Base-by-base conservation (phyloP, 495 filamentous ascomycete genomes). In the Aspergillus nanangensis region DNA sequence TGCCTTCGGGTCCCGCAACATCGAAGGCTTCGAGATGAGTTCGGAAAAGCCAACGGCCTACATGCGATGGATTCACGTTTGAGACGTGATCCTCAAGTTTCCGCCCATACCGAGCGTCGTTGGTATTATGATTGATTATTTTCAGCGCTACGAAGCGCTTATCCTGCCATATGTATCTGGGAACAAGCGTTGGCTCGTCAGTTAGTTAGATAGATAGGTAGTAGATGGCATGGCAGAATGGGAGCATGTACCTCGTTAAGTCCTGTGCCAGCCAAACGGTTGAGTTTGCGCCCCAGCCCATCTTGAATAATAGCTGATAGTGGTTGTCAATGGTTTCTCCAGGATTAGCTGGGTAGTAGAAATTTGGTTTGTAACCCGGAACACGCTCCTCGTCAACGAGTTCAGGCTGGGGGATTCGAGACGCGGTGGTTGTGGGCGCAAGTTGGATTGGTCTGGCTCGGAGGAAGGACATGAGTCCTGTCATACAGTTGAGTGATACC, bases 241-340 rank as follows among this genome's bases (percentile, higher is more conserved):
- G 21, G 23, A 36, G 24, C 24, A 29, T 23, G 20, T 57, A 57
- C 59, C 47, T 21, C 25, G 19, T 32, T 1, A 63, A 45, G 42
- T 63, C 56, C 34, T 48, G 47, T 14, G 65, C 63, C 9, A 70
- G 41, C 64, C 63, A 68, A 20, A 61, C 53, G 11, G 66, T 66
- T 8, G 63, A 64, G 31, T 41, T 23, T 7, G 47, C 39, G 15
- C 66, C 67, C 53, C 60, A 71, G 40, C 66, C 67, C 36, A 70
- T 43, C 46, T 70, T 72, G 14, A 52, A 48, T 8, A 64, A 22
- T 8, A 67, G 46, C 46, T 67, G 61, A 41, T 57, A 72, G 24
- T 47, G 40, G 15, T 64, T 45, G 31, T 29, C 51, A 3, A 55
- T 39, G 18, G 65, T 40, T n/a, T 71, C 64, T 8, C 66, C 69